These are phyloP conservation scores for Adenanthera pavonina DNA, from an alignment of 306 rosid species.

Conservation along the genomic window DNA sequence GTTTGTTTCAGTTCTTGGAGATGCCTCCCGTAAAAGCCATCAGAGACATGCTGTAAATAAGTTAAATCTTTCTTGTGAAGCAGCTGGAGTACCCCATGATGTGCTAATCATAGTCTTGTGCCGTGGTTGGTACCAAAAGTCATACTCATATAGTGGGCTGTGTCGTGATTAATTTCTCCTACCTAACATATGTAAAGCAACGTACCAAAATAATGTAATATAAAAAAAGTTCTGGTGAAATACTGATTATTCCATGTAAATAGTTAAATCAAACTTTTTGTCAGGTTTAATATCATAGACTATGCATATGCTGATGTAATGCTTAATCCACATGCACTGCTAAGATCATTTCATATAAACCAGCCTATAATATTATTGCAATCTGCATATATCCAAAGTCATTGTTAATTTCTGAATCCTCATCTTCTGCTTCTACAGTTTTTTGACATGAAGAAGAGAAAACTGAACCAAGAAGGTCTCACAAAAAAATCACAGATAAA, in stretches of 20 bases:
- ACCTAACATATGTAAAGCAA: conserved; percentile 47
- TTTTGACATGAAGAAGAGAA: background rate
- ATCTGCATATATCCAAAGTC: background rate
- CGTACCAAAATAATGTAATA: background rate
- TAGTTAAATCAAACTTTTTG: background rate
- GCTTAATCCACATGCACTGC: background rate
- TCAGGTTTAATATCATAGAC: background rate
- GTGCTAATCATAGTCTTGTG: conserved; percentile 80
- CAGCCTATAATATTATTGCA: background rate
- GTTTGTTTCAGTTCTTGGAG: conserved; percentile 77
- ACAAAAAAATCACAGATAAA: background rate
- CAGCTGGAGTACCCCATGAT: conserved; percentile 90
- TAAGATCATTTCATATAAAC: background rate
- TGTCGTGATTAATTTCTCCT: conserved; percentile 75
- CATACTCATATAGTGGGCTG: conserved; percentile 81
- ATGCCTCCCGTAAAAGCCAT: conserved; percentile 81
- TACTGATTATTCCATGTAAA: background rate
- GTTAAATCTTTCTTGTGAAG: conserved; percentile 76
- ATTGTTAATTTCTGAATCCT: background rate
- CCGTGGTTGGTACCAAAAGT: conserved; percentile 83
- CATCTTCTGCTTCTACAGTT: conserved; percentile 4
- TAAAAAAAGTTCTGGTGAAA: background rate
- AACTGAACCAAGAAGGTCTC: conserved; percentile 15
- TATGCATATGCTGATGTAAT: background rate
- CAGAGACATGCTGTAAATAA: conserved; percentile 58